Evolutionary conservation across 768 basidiomycete species (phyloP).

Genomic region (Jaapia argillacea): DNA sequence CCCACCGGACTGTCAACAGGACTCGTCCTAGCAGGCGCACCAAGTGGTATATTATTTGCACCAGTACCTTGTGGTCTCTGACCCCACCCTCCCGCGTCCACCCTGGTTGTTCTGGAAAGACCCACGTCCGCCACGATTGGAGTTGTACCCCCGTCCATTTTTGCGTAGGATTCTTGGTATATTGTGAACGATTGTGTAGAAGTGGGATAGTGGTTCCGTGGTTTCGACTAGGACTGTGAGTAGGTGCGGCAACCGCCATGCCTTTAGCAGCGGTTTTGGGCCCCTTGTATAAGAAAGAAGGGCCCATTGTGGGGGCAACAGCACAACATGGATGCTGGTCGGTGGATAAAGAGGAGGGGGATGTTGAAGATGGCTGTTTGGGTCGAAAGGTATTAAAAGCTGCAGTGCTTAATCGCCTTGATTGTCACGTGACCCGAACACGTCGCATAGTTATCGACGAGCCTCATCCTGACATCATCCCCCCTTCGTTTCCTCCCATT

Average conservation of each 20-base stretch:
- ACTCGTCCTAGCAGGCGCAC: constrained; percentile 45
- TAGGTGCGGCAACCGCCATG: too few relatives aligned
- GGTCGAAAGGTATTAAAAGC: too few relatives aligned
- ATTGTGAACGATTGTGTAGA: background rate
- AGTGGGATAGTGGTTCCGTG: background rate
- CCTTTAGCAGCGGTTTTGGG: constrained; percentile 35
- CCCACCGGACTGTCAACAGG: constrained; percentile 22
- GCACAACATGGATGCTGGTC: too few relatives aligned
- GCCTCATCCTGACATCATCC: too few relatives aligned
- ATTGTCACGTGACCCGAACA: too few relatives aligned
- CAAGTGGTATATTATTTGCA: constrained; percentile 65
- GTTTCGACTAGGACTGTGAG: too few relatives aligned
- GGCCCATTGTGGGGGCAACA: too few relatives aligned
- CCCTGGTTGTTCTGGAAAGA: background rate
- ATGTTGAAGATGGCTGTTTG: too few relatives aligned
- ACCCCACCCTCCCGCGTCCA: background rate
- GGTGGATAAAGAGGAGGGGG: too few relatives aligned
- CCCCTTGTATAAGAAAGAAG: constrained; percentile 82
- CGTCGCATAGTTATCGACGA: too few relatives aligned
- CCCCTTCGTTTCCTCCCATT: too few relatives aligned
- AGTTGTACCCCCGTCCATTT: background rate
- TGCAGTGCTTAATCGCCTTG: too few relatives aligned
- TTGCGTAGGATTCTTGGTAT: background rate
- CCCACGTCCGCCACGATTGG: background rate
- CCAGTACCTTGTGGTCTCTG: constrained; percentile 33